These are phyloP conservation scores for Diplodia sapinea DNA, from an alignment of 2,329 filamentous ascomycete species.

Conservation along the genomic window DNA sequence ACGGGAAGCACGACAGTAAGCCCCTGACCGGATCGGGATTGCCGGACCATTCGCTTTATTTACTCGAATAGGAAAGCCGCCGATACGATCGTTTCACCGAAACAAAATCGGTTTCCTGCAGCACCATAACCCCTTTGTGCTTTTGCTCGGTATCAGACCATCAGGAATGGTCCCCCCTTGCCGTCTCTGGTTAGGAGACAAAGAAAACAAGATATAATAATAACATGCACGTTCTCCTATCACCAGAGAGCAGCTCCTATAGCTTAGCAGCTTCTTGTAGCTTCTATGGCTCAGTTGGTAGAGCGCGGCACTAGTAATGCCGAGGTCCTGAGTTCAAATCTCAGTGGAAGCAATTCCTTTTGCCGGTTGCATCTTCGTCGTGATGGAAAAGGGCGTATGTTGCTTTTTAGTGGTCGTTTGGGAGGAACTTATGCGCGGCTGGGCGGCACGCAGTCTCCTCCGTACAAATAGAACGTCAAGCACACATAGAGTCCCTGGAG, in stretches of 20 bases:
- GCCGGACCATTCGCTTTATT: conserved; percentile 16
- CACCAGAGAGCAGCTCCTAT: background rate
- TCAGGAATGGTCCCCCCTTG: background rate
- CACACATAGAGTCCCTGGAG: background rate
- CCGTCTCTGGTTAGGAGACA: no score
- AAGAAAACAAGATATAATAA: no score
- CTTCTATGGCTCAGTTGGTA: conserved; percentile 32
- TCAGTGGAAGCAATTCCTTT: conserved; percentile 30
- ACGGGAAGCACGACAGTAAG: background rate
- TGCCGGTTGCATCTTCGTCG: background rate
- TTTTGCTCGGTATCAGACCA: background rate
- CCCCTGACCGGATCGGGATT: conserved; percentile 13
- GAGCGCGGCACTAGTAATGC: conserved; percentile 32
- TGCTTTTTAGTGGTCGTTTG: background rate
- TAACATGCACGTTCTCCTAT: background rate
- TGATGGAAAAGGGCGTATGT: no score
- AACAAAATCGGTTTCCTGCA: background rate
- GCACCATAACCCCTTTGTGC: background rate
- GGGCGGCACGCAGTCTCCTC: background rate
- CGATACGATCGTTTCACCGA: background rate
- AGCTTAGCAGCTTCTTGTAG: background rate
- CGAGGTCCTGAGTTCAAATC: conserved; percentile 32
- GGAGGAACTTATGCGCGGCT: background rate
- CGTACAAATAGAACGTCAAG: background rate
- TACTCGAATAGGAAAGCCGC: conserved; percentile 3